Evolutionary conservation across 768 basidiomycete species (phyloP).

Genomic region (Mycena maculata): DNA sequence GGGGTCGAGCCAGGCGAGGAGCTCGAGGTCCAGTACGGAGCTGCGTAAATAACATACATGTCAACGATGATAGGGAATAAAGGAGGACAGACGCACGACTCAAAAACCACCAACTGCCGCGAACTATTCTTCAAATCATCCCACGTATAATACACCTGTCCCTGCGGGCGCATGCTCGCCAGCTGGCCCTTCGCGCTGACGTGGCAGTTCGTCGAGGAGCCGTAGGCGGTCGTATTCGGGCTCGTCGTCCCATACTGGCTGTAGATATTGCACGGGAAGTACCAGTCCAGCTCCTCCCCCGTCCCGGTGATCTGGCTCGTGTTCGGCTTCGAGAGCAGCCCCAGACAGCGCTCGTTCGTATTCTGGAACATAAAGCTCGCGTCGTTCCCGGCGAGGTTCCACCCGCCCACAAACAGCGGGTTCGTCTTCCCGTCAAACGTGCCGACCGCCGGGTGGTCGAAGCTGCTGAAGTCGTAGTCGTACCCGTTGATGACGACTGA

Average conservation of each 20-base stretch:
- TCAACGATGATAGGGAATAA: slow-evolving; percentile 7
- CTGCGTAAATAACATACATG: slow-evolving; percentile 53
- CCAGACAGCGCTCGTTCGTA: slow-evolving; percentile 84
- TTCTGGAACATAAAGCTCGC: slow-evolving; percentile 96
- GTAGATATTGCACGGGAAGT: slow-evolving; percentile 96
- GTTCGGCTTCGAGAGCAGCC: slow-evolving; percentile 75
- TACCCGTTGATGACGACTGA: slow-evolving; percentile 95
- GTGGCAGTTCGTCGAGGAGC: slow-evolving; percentile 78
- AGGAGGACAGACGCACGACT: slow-evolving; percentile 70
- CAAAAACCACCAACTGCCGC: slow-evolving; percentile 93
- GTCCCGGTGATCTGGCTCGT: slow-evolving; percentile 74
- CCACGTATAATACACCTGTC: slow-evolving; percentile 97
- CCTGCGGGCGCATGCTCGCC: slow-evolving; percentile 62
- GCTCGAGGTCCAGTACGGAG: slow-evolving; percentile 86
- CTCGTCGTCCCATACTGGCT: slow-evolving; percentile 73
- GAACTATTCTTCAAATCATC: slow-evolving; percentile 74
- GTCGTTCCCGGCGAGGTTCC: slow-evolving; percentile 87
- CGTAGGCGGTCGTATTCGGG: slow-evolving; percentile 79
- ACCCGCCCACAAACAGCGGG: slow-evolving; percentile 82
- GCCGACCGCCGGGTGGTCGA: slow-evolving; percentile 82
- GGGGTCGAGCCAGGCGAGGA: slow-evolving; percentile 86
- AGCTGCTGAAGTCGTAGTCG: slow-evolving; percentile 90
- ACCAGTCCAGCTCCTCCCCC: slow-evolving; percentile 83
- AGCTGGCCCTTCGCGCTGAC: slow-evolving; percentile 61
- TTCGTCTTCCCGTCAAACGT: slow-evolving; percentile 85